Base-by-base conservation (phyloP, 2,329 filamentous ascomycete species). In the Stemphylium vesicarium region DNA sequence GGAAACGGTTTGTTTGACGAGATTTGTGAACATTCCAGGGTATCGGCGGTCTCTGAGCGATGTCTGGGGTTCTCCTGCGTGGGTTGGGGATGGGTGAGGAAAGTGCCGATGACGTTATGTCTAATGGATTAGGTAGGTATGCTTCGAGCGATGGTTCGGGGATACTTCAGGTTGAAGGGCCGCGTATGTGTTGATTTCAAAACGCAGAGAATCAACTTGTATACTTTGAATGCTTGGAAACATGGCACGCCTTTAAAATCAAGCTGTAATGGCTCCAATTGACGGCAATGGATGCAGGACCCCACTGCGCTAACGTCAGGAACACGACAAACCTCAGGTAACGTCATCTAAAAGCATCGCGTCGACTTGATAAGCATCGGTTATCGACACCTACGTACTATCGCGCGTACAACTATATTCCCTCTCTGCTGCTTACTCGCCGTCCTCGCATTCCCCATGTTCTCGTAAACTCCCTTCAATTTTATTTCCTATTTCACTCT, bases 221-320 rank as follows among this genome's bases (percentile, higher is more conserved):
- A 10, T 15, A 15, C 9, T 38, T 6, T 31, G n/a, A 13, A 29
- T 31, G 15, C 26, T 13, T 37, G 24, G 12, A 16, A 32, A 22
- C 6, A 12, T 45, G 24, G 29, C 29, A 38, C 11, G 5, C 20
- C 9, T 11, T 11, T 33, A 4, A 8, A 35, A 13, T 7, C 16
- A 24, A 16, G 26, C n/a, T 11, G 4, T n/a, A 31, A 41, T 15
- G 22, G 18, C 13, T 16, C 35, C 22, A 46, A 13, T 40, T 31
- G 11, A 45, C 31, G 16, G 36, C 37, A 35, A 11, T 11, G 29
- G 36, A 11, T 37, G 29, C 6, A 41, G 13, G 37, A 40, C 53
- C 41, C 46, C 42, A 40, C 48, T 43, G 37, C 42, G 32, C 22
- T 55, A 51, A 47, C 47, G 52, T 40, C 47, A 55, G 52, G 52